A percentile compares a stretch with the other conserved stretches of the same genome.
phyloP scores from a whole-genome alignment of 768 basidiomycete genomes.

The Candolleomyces aberdarensis region DNA sequence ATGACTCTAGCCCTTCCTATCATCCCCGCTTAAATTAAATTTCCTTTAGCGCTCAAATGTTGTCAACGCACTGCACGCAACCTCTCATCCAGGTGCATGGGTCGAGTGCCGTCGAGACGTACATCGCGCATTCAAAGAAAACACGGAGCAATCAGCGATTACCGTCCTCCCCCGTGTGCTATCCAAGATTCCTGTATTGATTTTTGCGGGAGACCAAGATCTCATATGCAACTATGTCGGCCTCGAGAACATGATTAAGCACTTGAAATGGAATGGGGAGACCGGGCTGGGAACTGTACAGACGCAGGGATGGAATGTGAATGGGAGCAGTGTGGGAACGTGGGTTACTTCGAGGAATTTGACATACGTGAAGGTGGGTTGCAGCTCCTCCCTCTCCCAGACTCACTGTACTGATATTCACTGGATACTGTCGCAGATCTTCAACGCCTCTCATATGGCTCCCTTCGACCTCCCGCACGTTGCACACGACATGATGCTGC shows the following conservation, averaged over 20 bases:
- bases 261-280: conserved; percentile 82
- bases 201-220: conserved; percentile 96
- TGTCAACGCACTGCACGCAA: conserved; percentile 78
- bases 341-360: conserved; percentile 90
- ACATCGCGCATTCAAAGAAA: conserved; percentile 55
- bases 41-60: conserved; percentile 69
- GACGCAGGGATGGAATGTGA: conserved; percentile 74
- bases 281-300: conserved; percentile 78
- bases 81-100: conserved; percentile 76
- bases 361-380: conserved; percentile 83
- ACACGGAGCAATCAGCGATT: conserved; percentile 63
- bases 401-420: neutral
- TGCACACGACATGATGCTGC: conserved; percentile 96
- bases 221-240: conserved; percentile 96
- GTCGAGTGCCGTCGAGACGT: conserved; percentile 78
- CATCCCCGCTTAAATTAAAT: no score
- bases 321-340: conserved; percentile 75
- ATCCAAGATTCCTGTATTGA: conserved; percentile 75
- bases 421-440: conserved; percentile 50
- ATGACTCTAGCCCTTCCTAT: no score
- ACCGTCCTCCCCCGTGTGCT: conserved; percentile 76
- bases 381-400: neutral
- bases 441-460: conserved; percentile 96
- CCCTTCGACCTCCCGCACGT: conserved; percentile 83
- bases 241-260: conserved; percentile 79